Percentiles rank a stretch among this genome's conserved stretches.
Conservation (phyloP, 2,329 filamentous ascomycete genomes). For the Colletotrichum tanaceti region DNA sequence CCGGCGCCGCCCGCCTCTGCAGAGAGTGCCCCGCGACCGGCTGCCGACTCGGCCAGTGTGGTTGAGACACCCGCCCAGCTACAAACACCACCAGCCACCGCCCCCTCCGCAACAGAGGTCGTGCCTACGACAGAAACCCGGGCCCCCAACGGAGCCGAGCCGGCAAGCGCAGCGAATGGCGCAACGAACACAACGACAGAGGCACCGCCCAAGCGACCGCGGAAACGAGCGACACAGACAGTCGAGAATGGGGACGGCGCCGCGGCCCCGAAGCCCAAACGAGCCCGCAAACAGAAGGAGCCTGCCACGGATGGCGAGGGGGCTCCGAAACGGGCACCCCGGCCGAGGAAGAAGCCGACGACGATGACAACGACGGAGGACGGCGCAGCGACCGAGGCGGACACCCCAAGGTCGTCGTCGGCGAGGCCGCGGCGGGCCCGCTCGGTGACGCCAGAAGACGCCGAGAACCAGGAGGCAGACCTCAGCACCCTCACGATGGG, state of each 20-base stretch:
- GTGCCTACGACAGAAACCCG: conserved; percentile 13
- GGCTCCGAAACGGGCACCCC: conserved; percentile 28
- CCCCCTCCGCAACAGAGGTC: background rate
- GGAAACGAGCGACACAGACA: conserved; percentile 30
- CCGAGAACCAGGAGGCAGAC: conserved; percentile 73
- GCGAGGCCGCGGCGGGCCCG: conserved; percentile 52
- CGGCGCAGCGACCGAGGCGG: conserved; percentile 35
- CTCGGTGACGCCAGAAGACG: conserved; percentile 70
- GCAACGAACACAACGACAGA: conserved; percentile 6
- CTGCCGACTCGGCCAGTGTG: background rate
- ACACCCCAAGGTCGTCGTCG: background rate
- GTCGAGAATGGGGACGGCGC: conserved; percentile 21
- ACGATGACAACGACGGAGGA: conserved; percentile 34
- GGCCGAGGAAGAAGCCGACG: conserved; percentile 43
- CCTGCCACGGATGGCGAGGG: conserved; percentile 29
- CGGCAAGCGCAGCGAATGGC: background rate
- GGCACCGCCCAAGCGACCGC: conserved; percentile 27
- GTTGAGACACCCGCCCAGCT: conserved; percentile 20
- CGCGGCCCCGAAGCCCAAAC: conserved; percentile 36
- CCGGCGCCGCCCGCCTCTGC: background rate
- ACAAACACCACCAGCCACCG: conserved; percentile 33
- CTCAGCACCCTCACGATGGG: conserved; percentile 76
- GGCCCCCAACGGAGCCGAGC: background rate
- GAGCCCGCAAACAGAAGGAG: conserved; percentile 37
- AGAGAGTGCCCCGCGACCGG: background rate